These are phyloP conservation scores for Hanseniaspora mollemarum DNA, from an alignment of 805 yeast species.

Conservation along the genomic window DNA sequence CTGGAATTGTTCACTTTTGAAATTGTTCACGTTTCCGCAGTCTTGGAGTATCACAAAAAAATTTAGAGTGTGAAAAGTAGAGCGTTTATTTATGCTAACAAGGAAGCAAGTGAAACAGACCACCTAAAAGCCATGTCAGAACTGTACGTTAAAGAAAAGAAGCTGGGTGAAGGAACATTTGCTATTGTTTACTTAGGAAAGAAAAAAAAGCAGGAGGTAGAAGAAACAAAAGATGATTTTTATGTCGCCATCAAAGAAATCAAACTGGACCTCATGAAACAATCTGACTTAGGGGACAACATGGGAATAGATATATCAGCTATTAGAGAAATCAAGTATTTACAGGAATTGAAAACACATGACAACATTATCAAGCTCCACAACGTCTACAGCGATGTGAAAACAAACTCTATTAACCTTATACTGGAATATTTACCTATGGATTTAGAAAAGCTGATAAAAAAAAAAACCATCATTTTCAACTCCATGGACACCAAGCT, in stretches of 20 bases:
- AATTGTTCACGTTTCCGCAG: too few relatives aligned
- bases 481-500: conserved; percentile 79
- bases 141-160: conserved; percentile 40
- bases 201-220: conserved; percentile 30
- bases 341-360: conserved; percentile 63
- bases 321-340: conserved; percentile 77
- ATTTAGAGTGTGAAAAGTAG: too few relatives aligned
- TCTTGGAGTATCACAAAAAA: too few relatives aligned
- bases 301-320: conserved; percentile 93
- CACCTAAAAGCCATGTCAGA: neutral
- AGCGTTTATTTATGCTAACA: neutral
- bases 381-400: conserved; percentile 61
- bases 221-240: conserved; percentile 35
- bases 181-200: conserved; percentile 89
- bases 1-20: too few relatives aligned
- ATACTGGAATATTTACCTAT: conserved; percentile 90
- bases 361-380: conserved; percentile 74
- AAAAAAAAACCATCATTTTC: conserved; percentile 65
- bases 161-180: conserved; percentile 98
- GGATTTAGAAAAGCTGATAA: conserved; percentile 80
- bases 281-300: conserved; percentile 6
- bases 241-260: conserved; percentile 88
- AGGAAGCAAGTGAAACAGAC: neutral
- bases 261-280: conserved; percentile 40
- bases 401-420: conserved; percentile 47